Base-by-base conservation (phyloP, 2,329 filamentous ascomycete genomes). In the Zalaria sp. region DNA sequence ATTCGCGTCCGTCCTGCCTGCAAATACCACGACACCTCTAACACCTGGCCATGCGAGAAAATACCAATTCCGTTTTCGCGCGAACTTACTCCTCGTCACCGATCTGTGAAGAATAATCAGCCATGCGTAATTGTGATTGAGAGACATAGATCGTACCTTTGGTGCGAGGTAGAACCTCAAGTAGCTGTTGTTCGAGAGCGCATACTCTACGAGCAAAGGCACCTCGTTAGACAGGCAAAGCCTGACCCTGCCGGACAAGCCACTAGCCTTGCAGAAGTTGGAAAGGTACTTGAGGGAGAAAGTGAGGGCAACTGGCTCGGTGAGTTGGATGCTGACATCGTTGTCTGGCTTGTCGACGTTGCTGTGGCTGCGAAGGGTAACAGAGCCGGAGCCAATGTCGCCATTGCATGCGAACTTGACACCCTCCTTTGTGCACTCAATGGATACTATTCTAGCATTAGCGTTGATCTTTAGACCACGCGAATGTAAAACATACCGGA, bases 211-310 rank as follows among this genome's bases (percentile, higher is more conserved):
- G 54, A 96, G 72, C 51, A 98, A 78, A 27, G 91, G 91, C 40
- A 98, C 89, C 67, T 98, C 91, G 64, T 87, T 88, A 41, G 89
- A 96, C 53, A 98, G 75, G 67, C 83, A 93, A 54, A 98, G 80
- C 68, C 83, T 91, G 65, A 98, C 93, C 51, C 75, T 73, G 52
- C 64, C 69, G 34, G 88, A 89, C 47, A 98, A 72, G 41, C 78
- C 80, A 49, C 86, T 83, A 29, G 93, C 93, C 72, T 98, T 98
- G 83, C 91, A 96, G 72, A 98, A 98, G 76, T 96, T 96, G 73
- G 93, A 85, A 3, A 98, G 81, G 69, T 98, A 98, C 71, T 98
- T 98, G 57, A 98, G 82, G 29, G 91, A 96, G 71, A 98, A 98
- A 39, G 89, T 96, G 49, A 98, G 76, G 31, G 84, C 75, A 46